These are phyloP conservation scores for Magnusiomyces tetraspermus DNA, from an alignment of 1,139 yeast species.

Conservation along the genomic window DNA sequence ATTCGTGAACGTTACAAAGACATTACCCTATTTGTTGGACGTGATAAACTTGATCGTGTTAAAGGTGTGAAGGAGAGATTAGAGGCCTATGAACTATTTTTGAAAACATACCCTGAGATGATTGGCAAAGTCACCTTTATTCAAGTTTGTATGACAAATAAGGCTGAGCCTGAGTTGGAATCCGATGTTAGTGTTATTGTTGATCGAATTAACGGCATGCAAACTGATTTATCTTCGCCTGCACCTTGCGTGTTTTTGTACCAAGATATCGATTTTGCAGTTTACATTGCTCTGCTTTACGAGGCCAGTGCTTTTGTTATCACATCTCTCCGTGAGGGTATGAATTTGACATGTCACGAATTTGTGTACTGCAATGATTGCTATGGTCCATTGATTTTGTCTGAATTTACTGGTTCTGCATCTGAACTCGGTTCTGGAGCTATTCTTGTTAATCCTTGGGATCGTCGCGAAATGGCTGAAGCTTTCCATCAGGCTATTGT, in stretches of 20 bases:
- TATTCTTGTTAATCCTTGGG: constrained; percentile 85
- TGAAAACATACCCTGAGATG: constrained; percentile 60
- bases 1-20: constrained; percentile 70
- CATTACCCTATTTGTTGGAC: constrained; percentile 61
- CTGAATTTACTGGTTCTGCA: constrained; percentile 95
- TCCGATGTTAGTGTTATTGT: constrained; percentile 68
- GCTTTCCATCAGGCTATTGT: constrained; percentile 53
- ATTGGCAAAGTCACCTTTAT: constrained; percentile 64
- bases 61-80: constrained; percentile 86
- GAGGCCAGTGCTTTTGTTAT: constrained; percentile 88
- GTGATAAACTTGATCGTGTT: constrained; percentile 81
- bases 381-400: constrained; percentile 73
- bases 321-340: constrained; percentile 89
- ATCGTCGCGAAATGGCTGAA: constrained; percentile 53
- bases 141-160: constrained; percentile 64
- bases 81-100: constrained; percentile 73
- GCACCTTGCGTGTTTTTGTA: constrained; percentile 75
- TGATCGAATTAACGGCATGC: constrained; percentile 73
- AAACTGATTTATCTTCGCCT: constrained; percentile 49
- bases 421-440: constrained; percentile 46
- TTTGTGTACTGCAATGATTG: constrained; percentile 68
- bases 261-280: constrained; percentile 81
- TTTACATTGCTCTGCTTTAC: constrained; percentile 72
- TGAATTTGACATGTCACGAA: constrained; percentile 94
- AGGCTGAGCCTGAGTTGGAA: constrained; percentile 42